Conservation (phyloP, 768 basidiomycete genomes). For the Trametes sanguinea region DNA sequence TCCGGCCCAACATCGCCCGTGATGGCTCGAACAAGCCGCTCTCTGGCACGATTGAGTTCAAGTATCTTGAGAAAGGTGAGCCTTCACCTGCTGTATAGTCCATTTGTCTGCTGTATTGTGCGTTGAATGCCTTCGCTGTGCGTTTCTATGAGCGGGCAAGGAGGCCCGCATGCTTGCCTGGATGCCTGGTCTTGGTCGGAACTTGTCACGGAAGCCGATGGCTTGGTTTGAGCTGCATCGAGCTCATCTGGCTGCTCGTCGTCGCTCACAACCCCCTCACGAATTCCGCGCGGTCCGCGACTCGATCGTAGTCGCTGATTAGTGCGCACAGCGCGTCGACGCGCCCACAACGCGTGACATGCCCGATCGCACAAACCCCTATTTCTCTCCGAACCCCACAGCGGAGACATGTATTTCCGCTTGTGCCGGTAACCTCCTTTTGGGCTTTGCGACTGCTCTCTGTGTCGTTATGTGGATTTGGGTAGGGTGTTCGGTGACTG, state of each 20-base stretch:
- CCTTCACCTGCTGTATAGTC: constrained; percentile 1
- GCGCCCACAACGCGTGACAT: not conserved
- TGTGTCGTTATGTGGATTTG: not conserved
- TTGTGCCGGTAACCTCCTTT: not conserved
- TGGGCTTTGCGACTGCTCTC: not conserved
- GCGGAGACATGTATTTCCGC: not conserved
- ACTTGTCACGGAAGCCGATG: not conserved
- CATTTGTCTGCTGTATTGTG: too few relatives aligned
- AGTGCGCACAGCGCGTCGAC: not conserved
- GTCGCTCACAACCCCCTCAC: not conserved
- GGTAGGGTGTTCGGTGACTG: too few relatives aligned
- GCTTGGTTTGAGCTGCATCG: not conserved
- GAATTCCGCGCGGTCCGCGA: not conserved
- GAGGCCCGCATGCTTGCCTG: not conserved
- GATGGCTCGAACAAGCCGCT: constrained; percentile 54
- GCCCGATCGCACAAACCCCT: not conserved
- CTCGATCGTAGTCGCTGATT: not conserved
- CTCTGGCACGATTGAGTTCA: constrained; percentile 83
- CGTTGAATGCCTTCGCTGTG: too few relatives aligned
- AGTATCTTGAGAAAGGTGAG: constrained; percentile 76
- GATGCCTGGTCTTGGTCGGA: not conserved
- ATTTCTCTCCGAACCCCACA: not conserved
- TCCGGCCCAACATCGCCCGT: constrained; percentile 74
- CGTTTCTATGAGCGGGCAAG: not conserved
- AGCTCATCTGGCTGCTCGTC: not conserved